These are phyloP conservation scores for Puccinia hordei DNA, from an alignment of 1,284 basidiomycete genomes.

Conservation along the genomic window DNA sequence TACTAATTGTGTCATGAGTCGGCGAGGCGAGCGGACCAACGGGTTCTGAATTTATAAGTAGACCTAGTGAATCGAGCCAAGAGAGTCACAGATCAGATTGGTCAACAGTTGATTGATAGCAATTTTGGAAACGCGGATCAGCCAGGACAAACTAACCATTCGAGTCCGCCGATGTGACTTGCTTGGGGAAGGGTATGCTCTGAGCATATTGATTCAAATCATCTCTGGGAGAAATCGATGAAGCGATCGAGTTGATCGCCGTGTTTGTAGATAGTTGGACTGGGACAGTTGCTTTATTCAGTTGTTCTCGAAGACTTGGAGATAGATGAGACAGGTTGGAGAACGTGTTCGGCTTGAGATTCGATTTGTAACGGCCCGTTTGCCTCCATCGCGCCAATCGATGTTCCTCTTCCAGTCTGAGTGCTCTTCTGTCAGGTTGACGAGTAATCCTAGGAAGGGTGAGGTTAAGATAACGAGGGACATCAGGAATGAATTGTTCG, in stretches of 20 bases:
- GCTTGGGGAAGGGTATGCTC: neutral
- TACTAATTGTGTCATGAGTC: neutral
- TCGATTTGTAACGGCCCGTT: neutral
- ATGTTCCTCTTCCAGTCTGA: slow-evolving; percentile 21
- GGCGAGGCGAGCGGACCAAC: neutral
- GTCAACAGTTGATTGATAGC: neutral
- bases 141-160: neutral
- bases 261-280: slow-evolving; percentile 26
- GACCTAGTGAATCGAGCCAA: neutral
- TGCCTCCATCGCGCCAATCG: slow-evolving; percentile 10
- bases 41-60: neutral
- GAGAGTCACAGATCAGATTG: neutral
- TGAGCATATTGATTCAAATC: neutral
- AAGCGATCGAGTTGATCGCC: slow-evolving; percentile 30
- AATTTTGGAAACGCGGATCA: neutral
- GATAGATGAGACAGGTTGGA: slow-evolving; percentile 16
- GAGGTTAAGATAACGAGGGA: slow-evolving; percentile 28
- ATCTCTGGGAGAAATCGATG: neutral
- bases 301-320: neutral
- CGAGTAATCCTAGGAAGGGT: slow-evolving; percentile 33
- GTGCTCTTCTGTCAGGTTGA: slow-evolving; percentile 4
- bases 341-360: neutral
- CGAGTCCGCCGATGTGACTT: neutral
- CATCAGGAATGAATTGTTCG: slow-evolving; percentile 40
- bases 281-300: neutral